phyloP scores from a whole-genome alignment of 108 stramenopile species.

The Seminavis robusta region DNA sequence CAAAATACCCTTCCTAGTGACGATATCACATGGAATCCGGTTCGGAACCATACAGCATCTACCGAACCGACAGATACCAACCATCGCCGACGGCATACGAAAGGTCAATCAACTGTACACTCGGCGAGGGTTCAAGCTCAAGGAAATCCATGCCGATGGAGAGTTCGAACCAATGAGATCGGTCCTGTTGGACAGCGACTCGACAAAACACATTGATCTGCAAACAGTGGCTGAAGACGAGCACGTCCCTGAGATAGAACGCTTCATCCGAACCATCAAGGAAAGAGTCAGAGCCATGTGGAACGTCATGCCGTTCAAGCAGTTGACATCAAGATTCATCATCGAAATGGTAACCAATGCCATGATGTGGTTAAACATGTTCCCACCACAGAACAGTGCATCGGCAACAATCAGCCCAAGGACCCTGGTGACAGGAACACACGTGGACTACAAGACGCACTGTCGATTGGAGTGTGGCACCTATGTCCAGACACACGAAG shows the following conservation, averaged over 20 bases:
- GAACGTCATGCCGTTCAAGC: slow-evolving; percentile 23
- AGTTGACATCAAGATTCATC: slow-evolving; percentile 12
- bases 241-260: slow-evolving; percentile 45
- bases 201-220: slow-evolving; percentile 8
- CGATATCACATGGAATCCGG: slow-evolving; percentile 17
- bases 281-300: slow-evolving; percentile 17
- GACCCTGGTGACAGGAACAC: slow-evolving; percentile 8
- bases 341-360: slow-evolving; percentile 7
- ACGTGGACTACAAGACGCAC: slow-evolving; percentile 9
- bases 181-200: slow-evolving; percentile 1
- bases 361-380: slow-evolving; percentile 28
- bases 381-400: slow-evolving; percentile 8
- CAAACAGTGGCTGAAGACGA: slow-evolving; percentile 14
- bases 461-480: slow-evolving; percentile 25
- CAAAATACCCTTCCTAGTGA: slow-evolving; percentile 29
- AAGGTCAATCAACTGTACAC: neutral
- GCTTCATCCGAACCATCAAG: slow-evolving; percentile 28
- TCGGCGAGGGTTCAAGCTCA: neutral
- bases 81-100: neutral
- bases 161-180: slow-evolving; percentile 2
- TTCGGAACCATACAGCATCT: slow-evolving; percentile 6
- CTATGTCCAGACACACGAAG: slow-evolving; percentile 45
- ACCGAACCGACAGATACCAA: neutral
- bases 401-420: slow-evolving; percentile 19
- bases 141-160: neutral